These are phyloP conservation scores for Marchantia polymorpha DNA, from an alignment of 225 moss, liverwort and hornwort species.

Conservation along the genomic window DNA sequence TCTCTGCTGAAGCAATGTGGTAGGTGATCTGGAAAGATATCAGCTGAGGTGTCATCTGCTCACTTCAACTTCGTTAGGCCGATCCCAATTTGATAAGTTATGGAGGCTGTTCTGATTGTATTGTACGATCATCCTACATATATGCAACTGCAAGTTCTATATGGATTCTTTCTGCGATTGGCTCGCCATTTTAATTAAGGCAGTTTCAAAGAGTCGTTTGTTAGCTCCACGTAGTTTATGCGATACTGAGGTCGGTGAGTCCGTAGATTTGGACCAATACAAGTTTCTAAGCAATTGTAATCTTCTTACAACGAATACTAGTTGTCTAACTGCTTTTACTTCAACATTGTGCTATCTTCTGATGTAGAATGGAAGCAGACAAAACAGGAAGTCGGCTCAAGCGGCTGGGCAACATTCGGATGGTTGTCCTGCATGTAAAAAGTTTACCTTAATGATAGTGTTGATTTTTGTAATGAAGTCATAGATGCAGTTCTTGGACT, in stretches of 20 bases:
- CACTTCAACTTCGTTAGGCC: not conserved
- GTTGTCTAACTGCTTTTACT: not conserved
- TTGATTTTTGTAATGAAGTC: not conserved
- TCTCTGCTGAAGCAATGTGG: constrained; percentile 81
- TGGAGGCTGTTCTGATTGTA: not conserved
- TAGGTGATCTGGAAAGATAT: constrained; percentile 29
- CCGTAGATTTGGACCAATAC: not conserved
- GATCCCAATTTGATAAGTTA: not conserved
- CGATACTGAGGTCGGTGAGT: not conserved
- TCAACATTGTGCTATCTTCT: not conserved
- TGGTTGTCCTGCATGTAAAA: constrained; percentile 74
- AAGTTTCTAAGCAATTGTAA: not conserved
- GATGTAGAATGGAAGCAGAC: constrained; percentile 59
- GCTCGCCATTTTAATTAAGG: no score
- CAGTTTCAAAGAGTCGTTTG: not conserved
- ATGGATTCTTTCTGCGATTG: no score
- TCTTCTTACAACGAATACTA: not conserved
- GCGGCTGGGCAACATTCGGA: constrained; percentile 95
- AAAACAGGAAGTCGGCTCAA: constrained; percentile 54
- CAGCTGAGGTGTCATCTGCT: not conserved
- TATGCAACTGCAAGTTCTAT: no score
- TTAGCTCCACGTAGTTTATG: not conserved
- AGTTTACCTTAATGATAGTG: not conserved
- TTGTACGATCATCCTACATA: not conserved
- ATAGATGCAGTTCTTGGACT: not conserved